Conservation (phyloP, 1,284 basidiomycete genomes). For the Sutorius eximius region DNA sequence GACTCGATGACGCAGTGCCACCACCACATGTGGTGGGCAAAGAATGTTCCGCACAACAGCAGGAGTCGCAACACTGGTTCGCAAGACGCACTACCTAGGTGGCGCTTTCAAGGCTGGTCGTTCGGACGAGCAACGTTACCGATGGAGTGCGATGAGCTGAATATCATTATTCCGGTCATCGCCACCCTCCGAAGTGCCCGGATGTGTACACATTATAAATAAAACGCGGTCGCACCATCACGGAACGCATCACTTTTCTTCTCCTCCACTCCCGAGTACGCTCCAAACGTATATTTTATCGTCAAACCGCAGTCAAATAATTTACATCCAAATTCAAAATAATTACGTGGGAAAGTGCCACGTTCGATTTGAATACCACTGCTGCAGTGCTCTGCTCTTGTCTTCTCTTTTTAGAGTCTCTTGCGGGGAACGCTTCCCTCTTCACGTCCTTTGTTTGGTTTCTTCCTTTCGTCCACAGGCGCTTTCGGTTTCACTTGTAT, state of each 20-base stretch:
- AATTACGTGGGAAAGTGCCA: slow-evolving; percentile 32
- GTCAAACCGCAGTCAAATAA: slow-evolving; percentile 2
- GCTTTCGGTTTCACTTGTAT: background rate
- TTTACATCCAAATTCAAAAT: background rate
- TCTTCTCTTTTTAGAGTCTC: slow-evolving; percentile 12
- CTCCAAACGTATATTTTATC: background rate
- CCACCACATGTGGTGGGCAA: background rate
- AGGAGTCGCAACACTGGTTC: background rate
- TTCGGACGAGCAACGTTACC: background rate
- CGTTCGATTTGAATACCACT: slow-evolving; percentile 14
- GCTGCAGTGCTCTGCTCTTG: slow-evolving; percentile 16
- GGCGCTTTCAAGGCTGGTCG: background rate
- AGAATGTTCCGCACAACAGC: background rate
- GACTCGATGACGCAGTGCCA: background rate
- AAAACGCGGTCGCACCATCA: background rate
- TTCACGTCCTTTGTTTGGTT: background rate
- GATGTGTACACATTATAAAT: slow-evolving; percentile 3
- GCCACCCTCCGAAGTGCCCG: background rate
- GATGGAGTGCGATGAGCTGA: background rate
- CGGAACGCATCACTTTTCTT: too few relatives aligned
- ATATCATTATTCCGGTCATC: background rate
- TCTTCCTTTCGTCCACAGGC: background rate
- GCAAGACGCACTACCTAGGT: too few relatives aligned
- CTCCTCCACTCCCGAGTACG: background rate
- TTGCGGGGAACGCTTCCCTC: background rate